A percentile compares a stretch with the other conserved stretches of the same genome.
Conservation (phyloP, 768 basidiomycete species). For the Mycena albidolilacea region DNA sequence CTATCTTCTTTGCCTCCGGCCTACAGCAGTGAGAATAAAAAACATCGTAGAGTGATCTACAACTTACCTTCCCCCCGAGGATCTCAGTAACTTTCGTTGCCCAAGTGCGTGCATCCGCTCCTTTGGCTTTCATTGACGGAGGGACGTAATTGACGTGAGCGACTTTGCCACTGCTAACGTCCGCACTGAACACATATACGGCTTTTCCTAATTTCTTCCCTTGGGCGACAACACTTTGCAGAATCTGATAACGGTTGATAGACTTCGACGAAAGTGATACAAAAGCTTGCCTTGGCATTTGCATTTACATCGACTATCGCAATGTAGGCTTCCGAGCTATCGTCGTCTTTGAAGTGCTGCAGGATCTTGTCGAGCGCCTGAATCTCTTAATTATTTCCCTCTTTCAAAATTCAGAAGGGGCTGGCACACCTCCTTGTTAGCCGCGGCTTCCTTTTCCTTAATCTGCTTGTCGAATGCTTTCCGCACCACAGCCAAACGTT, state of each 20-base stretch:
- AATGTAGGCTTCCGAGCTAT: slow-evolving; percentile 78
- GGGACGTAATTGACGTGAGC: slow-evolving; percentile 90
- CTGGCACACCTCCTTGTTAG: slow-evolving; percentile 79
- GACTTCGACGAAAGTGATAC: background rate
- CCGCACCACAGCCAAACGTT: slow-evolving; percentile 77
- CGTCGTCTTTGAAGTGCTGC: slow-evolving; percentile 84
- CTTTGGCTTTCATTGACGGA: slow-evolving; percentile 68
- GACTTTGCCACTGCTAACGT: slow-evolving; percentile 78
- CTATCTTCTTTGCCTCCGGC: slow-evolving; percentile 96
- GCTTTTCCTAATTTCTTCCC: slow-evolving; percentile 89
- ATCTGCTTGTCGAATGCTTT: slow-evolving; percentile 88
- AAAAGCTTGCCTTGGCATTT: slow-evolving; percentile 81
- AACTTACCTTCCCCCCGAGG: slow-evolving; percentile 89
- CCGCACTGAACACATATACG: slow-evolving; percentile 90
- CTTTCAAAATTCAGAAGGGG: background rate
- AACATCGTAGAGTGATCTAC: background rate
- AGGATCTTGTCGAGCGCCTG: slow-evolving; percentile 81
- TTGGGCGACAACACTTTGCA: slow-evolving; percentile 81
- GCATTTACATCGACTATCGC: slow-evolving; percentile 83
- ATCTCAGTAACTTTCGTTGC: slow-evolving; percentile 82
- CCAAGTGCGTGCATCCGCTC: slow-evolving; percentile 92
- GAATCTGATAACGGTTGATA: slow-evolving; percentile 60
- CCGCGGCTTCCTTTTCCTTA: slow-evolving; percentile 85
- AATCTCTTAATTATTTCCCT: background rate
- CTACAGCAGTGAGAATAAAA: slow-evolving; percentile 53